phyloP scores from a whole-genome alignment of 306 rosid genomes.

The Fragaria vesca region DNA sequence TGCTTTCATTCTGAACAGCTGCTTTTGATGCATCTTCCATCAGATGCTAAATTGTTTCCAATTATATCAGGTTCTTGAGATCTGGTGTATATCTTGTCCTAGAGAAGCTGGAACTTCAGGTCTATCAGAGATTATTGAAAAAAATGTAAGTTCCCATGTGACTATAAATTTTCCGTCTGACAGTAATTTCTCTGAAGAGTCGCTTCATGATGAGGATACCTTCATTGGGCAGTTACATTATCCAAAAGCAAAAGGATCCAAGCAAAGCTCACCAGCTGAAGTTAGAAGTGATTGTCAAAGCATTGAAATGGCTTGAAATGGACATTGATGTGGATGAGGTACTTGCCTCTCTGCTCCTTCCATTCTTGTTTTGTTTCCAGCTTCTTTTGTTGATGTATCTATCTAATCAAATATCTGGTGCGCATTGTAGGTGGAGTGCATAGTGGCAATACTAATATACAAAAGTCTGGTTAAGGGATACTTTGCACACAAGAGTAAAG shows the following conservation, averaged over 20 bases:
- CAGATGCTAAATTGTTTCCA: conserved; percentile 17
- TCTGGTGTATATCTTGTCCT: conserved; percentile 97
- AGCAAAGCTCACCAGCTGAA: conserved; percentile 90
- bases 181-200: not conserved
- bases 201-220: conserved; percentile 20
- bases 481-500: conserved; percentile 96
- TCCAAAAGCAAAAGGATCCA: conserved; percentile 94
- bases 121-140: conserved; percentile 90
- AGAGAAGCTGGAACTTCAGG: conserved; percentile 96
- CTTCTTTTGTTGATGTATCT: not conserved
- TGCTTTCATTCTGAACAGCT: not conserved
- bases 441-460: conserved; percentile 79
- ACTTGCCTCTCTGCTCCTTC: not conserved
- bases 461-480: conserved; percentile 89
- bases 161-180: not conserved
- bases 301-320: conserved; percentile 88
- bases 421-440: conserved; percentile 86
- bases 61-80: conserved; percentile 70
- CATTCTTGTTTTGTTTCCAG: not conserved
- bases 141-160: conserved; percentile 61
- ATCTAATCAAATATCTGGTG: conserved; percentile 11
- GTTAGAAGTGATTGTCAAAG: conserved; percentile 86
- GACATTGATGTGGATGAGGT: conserved; percentile 97
- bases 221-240: conserved; percentile 52
- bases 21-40: conserved; percentile 12